Percentiles rank a stretch among this genome's conserved stretches.
These are phyloP conservation scores for Fusarium torulosum DNA, from an alignment of 2,329 filamentous ascomycete species.

Conservation along the genomic window DNA sequence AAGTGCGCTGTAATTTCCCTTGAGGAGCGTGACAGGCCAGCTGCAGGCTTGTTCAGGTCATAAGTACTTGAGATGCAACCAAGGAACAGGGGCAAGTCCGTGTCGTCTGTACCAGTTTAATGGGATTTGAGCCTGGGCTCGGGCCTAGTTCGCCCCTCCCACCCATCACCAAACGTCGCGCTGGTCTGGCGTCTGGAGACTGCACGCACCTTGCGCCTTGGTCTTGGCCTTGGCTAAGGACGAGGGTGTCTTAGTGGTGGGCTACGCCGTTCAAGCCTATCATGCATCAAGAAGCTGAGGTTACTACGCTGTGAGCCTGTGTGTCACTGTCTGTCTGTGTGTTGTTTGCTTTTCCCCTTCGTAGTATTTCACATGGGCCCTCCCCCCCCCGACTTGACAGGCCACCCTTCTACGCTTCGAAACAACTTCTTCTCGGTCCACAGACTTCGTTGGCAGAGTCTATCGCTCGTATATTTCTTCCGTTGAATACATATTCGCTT, in stretches of 20 bases:
- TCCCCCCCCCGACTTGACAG: conserved; percentile 30
- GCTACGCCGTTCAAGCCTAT: neutral
- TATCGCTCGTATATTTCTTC: conserved; percentile 48
- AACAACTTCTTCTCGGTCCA: conserved; percentile 46
- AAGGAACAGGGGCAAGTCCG: conserved; percentile 1
- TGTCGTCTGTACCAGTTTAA: conserved; percentile 39
- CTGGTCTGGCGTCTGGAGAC: conserved; percentile 9
- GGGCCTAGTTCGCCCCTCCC: conserved; percentile 27
- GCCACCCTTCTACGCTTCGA: conserved; percentile 40
- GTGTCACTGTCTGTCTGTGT: conserved; percentile 16
- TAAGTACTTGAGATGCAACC: conserved; percentile 39
- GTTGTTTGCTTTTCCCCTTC: conserved; percentile 34
- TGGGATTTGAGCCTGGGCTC: conserved; percentile 11
- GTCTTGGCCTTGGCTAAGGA: conserved; percentile 18
- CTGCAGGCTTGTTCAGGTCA: conserved; percentile 32
- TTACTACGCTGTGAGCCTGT: conserved; percentile 26
- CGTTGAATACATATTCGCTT: conserved; percentile 37
- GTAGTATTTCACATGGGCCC: conserved; percentile 45
- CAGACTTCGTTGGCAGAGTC: conserved; percentile 71
- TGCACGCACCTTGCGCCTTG: conserved; percentile 9
- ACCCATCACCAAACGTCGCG: conserved; percentile 32
- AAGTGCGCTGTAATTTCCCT: conserved; percentile 42
- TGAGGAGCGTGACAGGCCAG: conserved; percentile 16
- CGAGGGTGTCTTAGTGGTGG: conserved; percentile 7
- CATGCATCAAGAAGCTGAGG: conserved; percentile 20